A percentile compares a stretch with the other conserved stretches of the same genome.
Conservation (phyloP, 2,329 filamentous ascomycete species). For the Emydomyces testavorans region DNA sequence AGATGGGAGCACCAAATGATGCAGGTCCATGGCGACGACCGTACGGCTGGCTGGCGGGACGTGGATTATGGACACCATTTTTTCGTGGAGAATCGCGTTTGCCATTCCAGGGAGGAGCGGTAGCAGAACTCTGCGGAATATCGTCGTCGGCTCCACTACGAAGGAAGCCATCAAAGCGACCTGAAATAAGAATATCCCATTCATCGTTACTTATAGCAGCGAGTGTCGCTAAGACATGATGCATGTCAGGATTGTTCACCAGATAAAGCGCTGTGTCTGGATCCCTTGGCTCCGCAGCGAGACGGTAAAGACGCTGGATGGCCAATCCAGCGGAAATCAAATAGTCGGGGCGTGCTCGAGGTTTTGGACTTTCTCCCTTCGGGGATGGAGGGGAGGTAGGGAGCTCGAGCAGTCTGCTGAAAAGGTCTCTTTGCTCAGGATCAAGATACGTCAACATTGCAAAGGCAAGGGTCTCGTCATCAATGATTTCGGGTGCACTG, state of each 20-base stretch:
- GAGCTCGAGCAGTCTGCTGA: conserved; percentile 65
- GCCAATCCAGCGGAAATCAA: conserved; percentile 64
- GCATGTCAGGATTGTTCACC: conserved; percentile 66
- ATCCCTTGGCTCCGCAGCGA: conserved; percentile 62
- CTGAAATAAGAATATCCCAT: conserved; percentile 91
- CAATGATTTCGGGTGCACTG: conserved; percentile 73
- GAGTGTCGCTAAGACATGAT: conserved; percentile 77
- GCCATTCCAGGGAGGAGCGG: conserved; percentile 21
- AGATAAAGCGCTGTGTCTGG: conserved; percentile 79
- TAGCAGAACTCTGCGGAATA: conserved; percentile 20
- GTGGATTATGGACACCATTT: conserved; percentile 27
- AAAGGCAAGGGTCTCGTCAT: conserved; percentile 87
- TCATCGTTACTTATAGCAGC: conserved; percentile 82
- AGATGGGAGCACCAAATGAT: conserved; percentile 61
- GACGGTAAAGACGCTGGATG: conserved; percentile 72
- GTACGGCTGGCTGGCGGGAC: conserved; percentile 32
- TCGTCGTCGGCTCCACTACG: conserved; percentile 74
- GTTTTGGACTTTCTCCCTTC: conserved; percentile 47
- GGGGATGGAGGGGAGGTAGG: conserved; percentile 50
- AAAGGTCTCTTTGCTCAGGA: conserved; percentile 62
- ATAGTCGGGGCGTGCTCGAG: conserved; percentile 57
- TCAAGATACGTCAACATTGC: conserved; percentile 83
- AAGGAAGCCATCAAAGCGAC: conserved; percentile 88
- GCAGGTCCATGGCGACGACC: conserved; percentile 34
- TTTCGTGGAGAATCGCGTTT: conserved; percentile 22